Conservation (phyloP, 352 stramenopile genomes). For the Plasmopara halstedii region DNA sequence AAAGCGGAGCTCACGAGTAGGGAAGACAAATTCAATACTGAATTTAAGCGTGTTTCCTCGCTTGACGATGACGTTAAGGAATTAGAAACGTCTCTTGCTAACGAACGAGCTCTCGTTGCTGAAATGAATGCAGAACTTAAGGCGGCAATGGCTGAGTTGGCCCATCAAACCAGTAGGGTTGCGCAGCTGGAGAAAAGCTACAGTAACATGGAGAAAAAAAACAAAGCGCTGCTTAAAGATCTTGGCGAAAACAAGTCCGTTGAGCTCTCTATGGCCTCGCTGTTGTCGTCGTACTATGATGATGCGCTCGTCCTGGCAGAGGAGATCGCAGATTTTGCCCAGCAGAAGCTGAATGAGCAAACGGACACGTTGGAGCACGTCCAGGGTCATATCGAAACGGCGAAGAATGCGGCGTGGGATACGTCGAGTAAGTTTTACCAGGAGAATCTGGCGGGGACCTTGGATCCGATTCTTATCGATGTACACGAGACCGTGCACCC, state of each 20-base stretch:
- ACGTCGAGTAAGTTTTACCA: slow-evolving; percentile 53
- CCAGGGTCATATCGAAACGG: slow-evolving; percentile 36
- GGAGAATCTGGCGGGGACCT: slow-evolving; percentile 53
- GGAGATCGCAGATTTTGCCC: slow-evolving; percentile 25
- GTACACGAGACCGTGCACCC: slow-evolving; percentile 41
- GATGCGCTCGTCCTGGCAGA: slow-evolving; percentile 52
- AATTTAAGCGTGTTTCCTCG: background rate
- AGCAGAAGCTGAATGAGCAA: slow-evolving; percentile 39
- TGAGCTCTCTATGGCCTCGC: slow-evolving; percentile 51
- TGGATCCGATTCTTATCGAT: slow-evolving; percentile 57
- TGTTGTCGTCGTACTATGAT: slow-evolving; percentile 78
- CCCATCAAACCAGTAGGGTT: slow-evolving; percentile 21
- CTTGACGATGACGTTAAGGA: slow-evolving; percentile 10
- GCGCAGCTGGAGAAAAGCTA: slow-evolving; percentile 17
- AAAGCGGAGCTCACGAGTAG: slow-evolving; percentile 13
- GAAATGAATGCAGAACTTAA: slow-evolving; percentile 26
- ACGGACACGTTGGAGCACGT: slow-evolving; percentile 39
- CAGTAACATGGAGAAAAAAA: slow-evolving; percentile 43
- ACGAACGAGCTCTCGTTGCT: slow-evolving; percentile 5
- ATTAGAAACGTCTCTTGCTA: slow-evolving; percentile 21
- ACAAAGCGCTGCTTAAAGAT: slow-evolving; percentile 47
- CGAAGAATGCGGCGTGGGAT: slow-evolving; percentile 38
- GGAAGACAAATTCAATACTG: slow-evolving; percentile 9
- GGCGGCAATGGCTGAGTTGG: slow-evolving; percentile 26
- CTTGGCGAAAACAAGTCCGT: slow-evolving; percentile 37